A percentile compares a stretch with the other conserved stretches of the same genome.
phyloP scores from a whole-genome alignment of 805 yeast species.

The Candida chauliodis region DNA sequence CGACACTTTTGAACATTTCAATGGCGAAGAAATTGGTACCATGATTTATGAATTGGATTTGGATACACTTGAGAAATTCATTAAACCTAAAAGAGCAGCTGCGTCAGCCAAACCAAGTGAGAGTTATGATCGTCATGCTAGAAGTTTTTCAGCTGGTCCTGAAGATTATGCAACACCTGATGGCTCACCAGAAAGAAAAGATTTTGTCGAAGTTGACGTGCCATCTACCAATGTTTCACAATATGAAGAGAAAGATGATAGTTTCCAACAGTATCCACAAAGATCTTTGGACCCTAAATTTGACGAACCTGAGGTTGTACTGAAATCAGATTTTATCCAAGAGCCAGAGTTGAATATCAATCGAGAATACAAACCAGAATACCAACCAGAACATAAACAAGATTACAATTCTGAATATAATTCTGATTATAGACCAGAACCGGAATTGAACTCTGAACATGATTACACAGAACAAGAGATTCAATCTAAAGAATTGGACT shows the following conservation, averaged over 20 bases:
- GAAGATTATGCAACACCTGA: conserved; percentile 29
- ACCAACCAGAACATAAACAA: conserved; percentile 1
- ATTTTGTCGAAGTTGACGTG: conserved; percentile 28
- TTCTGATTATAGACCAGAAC: conserved; percentile 1
- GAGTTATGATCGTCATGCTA: conserved; percentile 26
- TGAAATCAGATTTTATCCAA: not conserved
- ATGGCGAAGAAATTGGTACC: conserved; percentile 50
- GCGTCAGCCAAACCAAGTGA: conserved; percentile 9
- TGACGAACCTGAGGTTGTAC: not conserved
- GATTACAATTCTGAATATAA: not conserved
- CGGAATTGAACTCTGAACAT: conserved; percentile 6
- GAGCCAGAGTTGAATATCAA: too few species aligned
- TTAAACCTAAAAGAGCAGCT: conserved; percentile 11
- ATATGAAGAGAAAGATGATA: conserved; percentile 13
- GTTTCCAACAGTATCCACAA: conserved; percentile 24
- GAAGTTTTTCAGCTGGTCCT: conserved; percentile 35
- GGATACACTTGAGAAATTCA: conserved; percentile 33
- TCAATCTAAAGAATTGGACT: not conserved
- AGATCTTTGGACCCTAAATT: conserved; percentile 7
- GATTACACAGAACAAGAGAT: not conserved
- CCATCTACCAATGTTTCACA: conserved; percentile 20
- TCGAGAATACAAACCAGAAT: too few species aligned
- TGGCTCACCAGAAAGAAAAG: conserved; percentile 24
- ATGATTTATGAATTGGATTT: conserved; percentile 63
- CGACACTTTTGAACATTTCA: conserved; percentile 50